phyloP scores from a whole-genome alignment of 257 asterid genomes.

The Penstemon davidsonii region DNA sequence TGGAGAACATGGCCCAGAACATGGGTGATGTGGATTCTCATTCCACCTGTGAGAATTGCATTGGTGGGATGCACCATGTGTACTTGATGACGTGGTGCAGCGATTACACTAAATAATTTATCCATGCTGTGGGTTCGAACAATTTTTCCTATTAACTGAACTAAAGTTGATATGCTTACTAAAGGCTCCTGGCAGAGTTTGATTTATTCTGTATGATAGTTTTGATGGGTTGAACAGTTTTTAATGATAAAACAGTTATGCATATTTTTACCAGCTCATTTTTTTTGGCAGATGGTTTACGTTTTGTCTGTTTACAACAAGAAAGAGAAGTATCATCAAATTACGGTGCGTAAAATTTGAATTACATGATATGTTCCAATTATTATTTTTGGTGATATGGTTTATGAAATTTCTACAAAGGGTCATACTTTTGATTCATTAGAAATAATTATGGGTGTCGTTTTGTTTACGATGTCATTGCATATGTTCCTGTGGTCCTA shows the following conservation, averaged over 20 bases:
- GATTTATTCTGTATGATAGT: not conserved
- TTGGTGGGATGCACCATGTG: no score
- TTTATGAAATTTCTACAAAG: slow-evolving; percentile 2
- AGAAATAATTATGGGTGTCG: slow-evolving; percentile 7
- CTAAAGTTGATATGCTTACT: not conserved
- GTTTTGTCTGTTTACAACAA: slow-evolving; percentile 83
- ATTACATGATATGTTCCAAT: slow-evolving; percentile 18
- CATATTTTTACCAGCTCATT: slow-evolving; percentile 25
- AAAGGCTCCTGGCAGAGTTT: no score
- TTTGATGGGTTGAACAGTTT: not conserved
- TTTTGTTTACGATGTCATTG: slow-evolving; percentile 20
- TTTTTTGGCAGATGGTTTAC: slow-evolving; percentile 77
- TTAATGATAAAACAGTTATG: slow-evolving; percentile 19
- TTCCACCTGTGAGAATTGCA: no score
- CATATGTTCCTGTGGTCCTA: not conserved
- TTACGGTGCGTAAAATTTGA: slow-evolving; percentile 54
- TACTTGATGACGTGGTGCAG: no score
- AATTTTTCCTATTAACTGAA: slow-evolving; percentile 4
- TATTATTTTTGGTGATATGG: slow-evolving; percentile 14
- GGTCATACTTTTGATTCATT: slow-evolving; percentile 7
- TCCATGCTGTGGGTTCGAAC: slow-evolving; percentile 16
- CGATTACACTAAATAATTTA: no score
- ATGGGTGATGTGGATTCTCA: no score
- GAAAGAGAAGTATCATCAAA: slow-evolving; percentile 68
- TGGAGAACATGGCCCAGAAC: no score